These are phyloP conservation scores for Colletotrichum agaves DNA, from an alignment of 2,329 filamentous ascomycete species.

Conservation along the genomic window DNA sequence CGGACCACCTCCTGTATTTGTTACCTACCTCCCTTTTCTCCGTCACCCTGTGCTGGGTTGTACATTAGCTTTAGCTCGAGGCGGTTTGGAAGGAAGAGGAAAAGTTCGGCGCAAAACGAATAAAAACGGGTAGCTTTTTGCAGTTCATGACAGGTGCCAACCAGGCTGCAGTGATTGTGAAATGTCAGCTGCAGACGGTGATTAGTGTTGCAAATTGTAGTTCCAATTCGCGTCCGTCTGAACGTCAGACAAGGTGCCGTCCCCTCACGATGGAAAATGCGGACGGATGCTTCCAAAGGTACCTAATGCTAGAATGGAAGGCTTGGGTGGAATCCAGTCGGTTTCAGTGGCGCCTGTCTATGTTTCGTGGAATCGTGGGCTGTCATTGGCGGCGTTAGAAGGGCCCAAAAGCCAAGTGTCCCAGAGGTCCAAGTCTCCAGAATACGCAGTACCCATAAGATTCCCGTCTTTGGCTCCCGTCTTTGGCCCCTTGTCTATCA, in stretches of 20 bases:
- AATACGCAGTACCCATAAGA: constrained; percentile 26
- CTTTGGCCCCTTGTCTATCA: background rate
- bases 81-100: constrained; percentile 45
- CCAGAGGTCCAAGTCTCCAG: constrained; percentile 24
- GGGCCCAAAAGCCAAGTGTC: constrained; percentile 34
- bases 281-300: background rate
- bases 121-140: constrained; percentile 46
- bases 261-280: constrained; percentile 8
- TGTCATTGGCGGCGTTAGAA: constrained; percentile 13
- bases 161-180: background rate
- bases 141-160: constrained; percentile 19
- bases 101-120: constrained; percentile 48
- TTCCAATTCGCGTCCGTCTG: constrained; percentile 22
- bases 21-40: constrained; percentile 46
- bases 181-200: background rate
- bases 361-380: constrained; percentile 11
- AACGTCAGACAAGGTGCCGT: constrained; percentile 12
- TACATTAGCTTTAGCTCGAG: constrained; percentile 49
- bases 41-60: constrained; percentile 49
- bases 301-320: background rate
- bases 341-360: constrained; percentile 28
- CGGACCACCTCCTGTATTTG: constrained; percentile 47
- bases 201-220: constrained; percentile 11
- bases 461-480: constrained; percentile 7
- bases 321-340: constrained; percentile 2